Evolutionary conservation across 2,329 filamentous ascomycete genomes (phyloP).

Genomic region (Aphanocladium album): DNA sequence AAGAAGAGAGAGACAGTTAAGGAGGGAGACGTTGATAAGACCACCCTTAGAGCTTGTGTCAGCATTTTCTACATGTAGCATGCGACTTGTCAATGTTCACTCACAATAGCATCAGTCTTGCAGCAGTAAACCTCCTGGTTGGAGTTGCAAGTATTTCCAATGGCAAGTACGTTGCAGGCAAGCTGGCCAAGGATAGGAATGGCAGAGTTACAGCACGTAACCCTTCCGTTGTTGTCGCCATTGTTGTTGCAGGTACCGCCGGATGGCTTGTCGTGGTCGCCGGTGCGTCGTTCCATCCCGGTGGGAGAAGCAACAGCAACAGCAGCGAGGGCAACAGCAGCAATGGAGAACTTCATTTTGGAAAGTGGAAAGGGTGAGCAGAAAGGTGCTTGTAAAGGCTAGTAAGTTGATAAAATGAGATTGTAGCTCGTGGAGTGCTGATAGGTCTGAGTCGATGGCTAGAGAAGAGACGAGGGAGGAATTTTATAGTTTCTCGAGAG

Average conservation of each 20-base stretch:
- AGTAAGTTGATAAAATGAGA: neutral
- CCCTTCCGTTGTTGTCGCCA: neutral
- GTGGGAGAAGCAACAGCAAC: neutral
- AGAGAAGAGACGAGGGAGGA: neutral
- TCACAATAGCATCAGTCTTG: neutral
- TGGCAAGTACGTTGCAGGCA: neutral
- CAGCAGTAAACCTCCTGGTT: neutral
- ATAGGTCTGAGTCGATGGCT: neutral
- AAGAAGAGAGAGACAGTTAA: neutral
- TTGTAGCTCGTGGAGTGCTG: neutral
- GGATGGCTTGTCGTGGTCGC: neutral
- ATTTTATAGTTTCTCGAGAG: neutral
- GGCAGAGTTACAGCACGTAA: constrained; percentile 3
- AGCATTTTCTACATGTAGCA: neutral
- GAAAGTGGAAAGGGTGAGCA: neutral
- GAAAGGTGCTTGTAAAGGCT: neutral
- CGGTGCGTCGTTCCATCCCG: neutral
- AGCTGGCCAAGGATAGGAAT: constrained; percentile 3
- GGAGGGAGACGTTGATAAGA: neutral
- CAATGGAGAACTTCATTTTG: constrained; percentile 9
- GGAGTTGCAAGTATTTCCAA: neutral
- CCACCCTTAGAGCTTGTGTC: neutral
- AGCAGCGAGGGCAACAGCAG: neutral
- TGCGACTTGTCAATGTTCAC: neutral
- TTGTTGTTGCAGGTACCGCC: neutral